These are phyloP conservation scores for Crucihimalaya himalaica DNA, from an alignment of 345 rosid species.

Conservation along the genomic window DNA sequence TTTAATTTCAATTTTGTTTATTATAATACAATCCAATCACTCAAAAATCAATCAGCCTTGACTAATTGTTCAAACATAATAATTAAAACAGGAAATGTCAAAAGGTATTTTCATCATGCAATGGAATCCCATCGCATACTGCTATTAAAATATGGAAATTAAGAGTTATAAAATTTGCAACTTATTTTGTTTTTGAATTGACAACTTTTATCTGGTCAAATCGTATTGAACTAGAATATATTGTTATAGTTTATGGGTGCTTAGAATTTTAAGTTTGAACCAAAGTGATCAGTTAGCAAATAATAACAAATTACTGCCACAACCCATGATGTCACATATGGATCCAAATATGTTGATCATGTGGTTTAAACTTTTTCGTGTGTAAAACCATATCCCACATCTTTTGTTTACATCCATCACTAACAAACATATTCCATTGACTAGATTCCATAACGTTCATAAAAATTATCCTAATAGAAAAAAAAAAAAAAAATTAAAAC, in stretches of 20 bases:
- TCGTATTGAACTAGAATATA: not conserved
- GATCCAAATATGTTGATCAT: not conserved
- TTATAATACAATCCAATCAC: slow-evolving; percentile 8
- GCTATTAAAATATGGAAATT: not conserved
- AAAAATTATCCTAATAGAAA: no score
- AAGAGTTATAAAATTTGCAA: not conserved
- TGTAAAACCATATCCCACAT: not conserved
- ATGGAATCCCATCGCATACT: slow-evolving; percentile 14
- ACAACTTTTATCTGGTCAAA: not conserved
- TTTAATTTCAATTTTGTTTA: not conserved
- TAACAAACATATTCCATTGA: not conserved
- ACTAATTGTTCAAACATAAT: slow-evolving; percentile 6
- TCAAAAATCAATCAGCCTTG: not conserved
- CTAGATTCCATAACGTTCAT: not conserved
- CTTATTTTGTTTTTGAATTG: not conserved
- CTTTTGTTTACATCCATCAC: not conserved
- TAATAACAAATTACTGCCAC: not conserved
- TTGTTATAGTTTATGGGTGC: not conserved
- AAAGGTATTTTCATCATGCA: not conserved
- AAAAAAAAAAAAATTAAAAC: no score
- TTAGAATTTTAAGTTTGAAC: not conserved
- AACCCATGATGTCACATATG: not conserved
- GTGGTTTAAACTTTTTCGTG: not conserved
- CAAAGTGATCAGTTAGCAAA: not conserved
- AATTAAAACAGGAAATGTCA: not conserved